Percentiles rank a stretch among this genome's conserved stretches.
These are phyloP conservation scores for Ceratobasidium sp. DNA, from an alignment of 1,284 basidiomycete genomes.

Conservation along the genomic window DNA sequence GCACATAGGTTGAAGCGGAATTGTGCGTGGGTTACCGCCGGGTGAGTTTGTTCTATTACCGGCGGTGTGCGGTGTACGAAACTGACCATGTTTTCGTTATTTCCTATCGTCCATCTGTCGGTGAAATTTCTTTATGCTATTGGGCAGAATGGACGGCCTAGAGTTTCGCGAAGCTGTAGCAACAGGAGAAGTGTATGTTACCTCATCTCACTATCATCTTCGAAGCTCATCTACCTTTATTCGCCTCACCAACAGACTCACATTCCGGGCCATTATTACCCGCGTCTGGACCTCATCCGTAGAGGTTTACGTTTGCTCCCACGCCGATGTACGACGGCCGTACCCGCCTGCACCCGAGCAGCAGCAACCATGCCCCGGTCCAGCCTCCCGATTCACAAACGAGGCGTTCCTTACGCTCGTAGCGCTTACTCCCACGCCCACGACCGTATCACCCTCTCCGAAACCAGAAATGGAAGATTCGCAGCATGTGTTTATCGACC, in stretches of 20 bases:
- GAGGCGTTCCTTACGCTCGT: constrained; percentile 49
- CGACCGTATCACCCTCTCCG: constrained; percentile 18
- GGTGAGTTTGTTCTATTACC: constrained; percentile 36
- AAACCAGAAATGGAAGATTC: constrained; percentile 20
- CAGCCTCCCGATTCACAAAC: constrained; percentile 48
- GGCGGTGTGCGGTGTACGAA: constrained; percentile 18
- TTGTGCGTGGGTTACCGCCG: constrained; percentile 50
- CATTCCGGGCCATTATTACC: constrained; percentile 49
- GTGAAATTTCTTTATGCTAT: background rate
- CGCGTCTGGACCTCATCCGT: constrained; percentile 48
- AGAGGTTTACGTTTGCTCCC: constrained; percentile 50
- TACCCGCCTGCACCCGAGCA: constrained; percentile 23
- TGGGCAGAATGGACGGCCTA: constrained; percentile 49
- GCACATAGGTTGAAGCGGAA: constrained; percentile 48
- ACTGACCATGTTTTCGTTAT: background rate
- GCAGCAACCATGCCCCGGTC: constrained; percentile 12
- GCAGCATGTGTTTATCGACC: background rate
- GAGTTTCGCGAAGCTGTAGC: constrained; percentile 49
- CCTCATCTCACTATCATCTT: background rate
- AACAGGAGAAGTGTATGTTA: constrained; percentile 49
- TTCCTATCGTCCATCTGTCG: constrained; percentile 2
- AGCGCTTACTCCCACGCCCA: constrained; percentile 42
- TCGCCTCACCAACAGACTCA: constrained; percentile 42
- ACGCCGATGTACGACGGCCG: constrained; percentile 47
- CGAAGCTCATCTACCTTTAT: background rate